Conservation (phyloP, 2,329 filamentous ascomycete genomes). For the Bisporella sp. region DNA sequence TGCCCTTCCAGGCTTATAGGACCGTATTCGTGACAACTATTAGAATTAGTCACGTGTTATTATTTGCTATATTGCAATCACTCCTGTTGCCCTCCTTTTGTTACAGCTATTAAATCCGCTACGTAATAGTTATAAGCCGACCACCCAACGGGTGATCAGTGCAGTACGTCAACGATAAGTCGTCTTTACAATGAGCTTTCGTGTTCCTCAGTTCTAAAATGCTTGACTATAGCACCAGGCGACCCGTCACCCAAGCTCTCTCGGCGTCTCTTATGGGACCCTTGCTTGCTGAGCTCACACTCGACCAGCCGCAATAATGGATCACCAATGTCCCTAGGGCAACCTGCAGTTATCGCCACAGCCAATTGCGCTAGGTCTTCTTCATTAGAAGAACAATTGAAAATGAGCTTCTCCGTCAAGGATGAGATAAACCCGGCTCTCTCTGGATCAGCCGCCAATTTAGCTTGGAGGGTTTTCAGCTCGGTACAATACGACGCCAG, state of each 20-base stretch:
- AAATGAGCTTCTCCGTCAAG: background rate
- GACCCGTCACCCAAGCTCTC: background rate
- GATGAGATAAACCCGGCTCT: background rate
- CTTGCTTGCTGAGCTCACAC: background rate
- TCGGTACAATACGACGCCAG: background rate
- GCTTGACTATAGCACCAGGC: background rate
- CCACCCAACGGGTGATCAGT: no score
- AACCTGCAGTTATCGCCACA: background rate
- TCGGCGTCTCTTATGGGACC: background rate
- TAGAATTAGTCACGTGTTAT: no score
- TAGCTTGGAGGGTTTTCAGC: background rate
- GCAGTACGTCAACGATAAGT: no score
- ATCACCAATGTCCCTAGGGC: background rate
- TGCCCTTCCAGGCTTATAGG: no score
- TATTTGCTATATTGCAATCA: no score
- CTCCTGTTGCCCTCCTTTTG: no score
- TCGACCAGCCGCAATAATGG: background rate
- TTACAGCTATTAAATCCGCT: no score
- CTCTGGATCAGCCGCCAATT: background rate
- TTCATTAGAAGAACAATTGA: background rate
- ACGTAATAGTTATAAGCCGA: slow-evolving; percentile 8
- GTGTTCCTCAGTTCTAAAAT: background rate
- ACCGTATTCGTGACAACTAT: no score
- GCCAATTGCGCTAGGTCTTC: slow-evolving; percentile 2
- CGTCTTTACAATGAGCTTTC: no score